These are phyloP conservation scores for Hymenoscyphus repandus DNA, from an alignment of 2,329 filamentous ascomycete genomes.

Conservation along the genomic window DNA sequence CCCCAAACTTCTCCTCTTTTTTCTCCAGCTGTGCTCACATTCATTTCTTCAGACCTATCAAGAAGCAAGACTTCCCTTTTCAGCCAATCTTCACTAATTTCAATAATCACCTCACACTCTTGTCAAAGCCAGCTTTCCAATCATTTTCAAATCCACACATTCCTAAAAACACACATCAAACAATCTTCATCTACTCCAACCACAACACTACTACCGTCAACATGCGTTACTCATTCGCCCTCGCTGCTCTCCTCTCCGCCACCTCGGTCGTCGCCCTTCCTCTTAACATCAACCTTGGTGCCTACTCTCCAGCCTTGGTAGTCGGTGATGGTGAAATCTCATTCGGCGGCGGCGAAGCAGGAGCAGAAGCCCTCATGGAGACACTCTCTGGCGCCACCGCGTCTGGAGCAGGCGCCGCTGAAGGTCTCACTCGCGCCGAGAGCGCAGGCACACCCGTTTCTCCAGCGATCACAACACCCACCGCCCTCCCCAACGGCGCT, in stretches of 20 bases:
- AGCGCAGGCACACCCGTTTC: neutral
- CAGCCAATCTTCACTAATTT: slow-evolving; percentile 6
- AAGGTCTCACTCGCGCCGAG: slow-evolving; percentile 1
- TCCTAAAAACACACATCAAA: neutral
- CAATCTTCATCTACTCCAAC: slow-evolving; percentile 5
- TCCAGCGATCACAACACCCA: slow-evolving; percentile 2
- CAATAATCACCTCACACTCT: slow-evolving; percentile 6
- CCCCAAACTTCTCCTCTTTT: slow-evolving; percentile 11
- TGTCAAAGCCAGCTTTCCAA: slow-evolving; percentile 3
- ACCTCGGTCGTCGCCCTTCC: slow-evolving; percentile 34
- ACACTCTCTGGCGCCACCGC: slow-evolving; percentile 37
- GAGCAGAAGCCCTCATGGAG: slow-evolving; percentile 38
- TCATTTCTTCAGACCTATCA: slow-evolving; percentile 16
- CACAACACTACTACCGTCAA: slow-evolving; percentile 2
- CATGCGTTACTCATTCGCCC: slow-evolving; percentile 19
- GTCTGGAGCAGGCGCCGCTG: slow-evolving; percentile 11
- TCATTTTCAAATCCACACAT: neutral
- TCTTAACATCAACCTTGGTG: slow-evolving; percentile 48
- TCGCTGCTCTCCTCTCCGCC: slow-evolving; percentile 16
- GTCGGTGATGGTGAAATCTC: slow-evolving; percentile 50
- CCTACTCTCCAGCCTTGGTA: slow-evolving; percentile 46
- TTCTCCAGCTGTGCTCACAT: slow-evolving; percentile 25
- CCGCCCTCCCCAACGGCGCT: slow-evolving; percentile 5
- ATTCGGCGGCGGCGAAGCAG: slow-evolving; percentile 36
- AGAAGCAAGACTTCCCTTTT: slow-evolving; percentile 22